Base-by-base conservation (phyloP, 768 basidiomycete genomes). In the Amanita brunnescens region DNA sequence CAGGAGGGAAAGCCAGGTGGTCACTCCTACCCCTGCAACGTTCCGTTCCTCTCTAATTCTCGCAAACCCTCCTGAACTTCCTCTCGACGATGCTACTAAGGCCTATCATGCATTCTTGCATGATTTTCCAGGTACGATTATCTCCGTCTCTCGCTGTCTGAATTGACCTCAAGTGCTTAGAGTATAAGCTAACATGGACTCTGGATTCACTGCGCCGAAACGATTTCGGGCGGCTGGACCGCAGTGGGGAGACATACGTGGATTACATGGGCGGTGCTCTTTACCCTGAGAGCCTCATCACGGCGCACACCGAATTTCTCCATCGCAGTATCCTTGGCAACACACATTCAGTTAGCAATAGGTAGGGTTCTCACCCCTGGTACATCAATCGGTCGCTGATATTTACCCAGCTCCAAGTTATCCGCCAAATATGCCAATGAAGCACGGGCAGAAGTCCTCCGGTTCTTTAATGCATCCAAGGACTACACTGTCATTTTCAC, bases 251-350 rank as follows among this genome's bases (percentile, higher is more conserved):
- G 68, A 84, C 82, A 7, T 91, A 91, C 53, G 83, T 89, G 54
- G 89, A 91, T 60, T 91, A 86, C 56, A 91, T 91, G 86, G 89
- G 89, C 26, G 87, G 85, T 20, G 78, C 85, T 0, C 70, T 91
- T 30, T 88, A 87, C 56, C 89, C 89, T 9, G 84, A 87, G 58
- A 84, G 81, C 57, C 78, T 91, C 30, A 77, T 91, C 52, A 75
- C 74, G 34, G 77, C 80, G 8, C 86, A 90, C 57, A 73, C 80
- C 35, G 77, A 79, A 45, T 88, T 90, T 60, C 75, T 91, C 29
- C 78, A 73, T 35, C 70, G 68, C 46, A 79, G 66, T 59, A 73
- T 91, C 39, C 75, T 91, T 53, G 89, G 88, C 1, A 91, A 91
- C 62, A 90, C 89, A 1, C 89, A 91, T 64, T 91, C 88, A 0